Evolutionary conservation across 2,329 filamentous ascomycete species (phyloP).

Genomic region (Scytalidium lignicola): DNA sequence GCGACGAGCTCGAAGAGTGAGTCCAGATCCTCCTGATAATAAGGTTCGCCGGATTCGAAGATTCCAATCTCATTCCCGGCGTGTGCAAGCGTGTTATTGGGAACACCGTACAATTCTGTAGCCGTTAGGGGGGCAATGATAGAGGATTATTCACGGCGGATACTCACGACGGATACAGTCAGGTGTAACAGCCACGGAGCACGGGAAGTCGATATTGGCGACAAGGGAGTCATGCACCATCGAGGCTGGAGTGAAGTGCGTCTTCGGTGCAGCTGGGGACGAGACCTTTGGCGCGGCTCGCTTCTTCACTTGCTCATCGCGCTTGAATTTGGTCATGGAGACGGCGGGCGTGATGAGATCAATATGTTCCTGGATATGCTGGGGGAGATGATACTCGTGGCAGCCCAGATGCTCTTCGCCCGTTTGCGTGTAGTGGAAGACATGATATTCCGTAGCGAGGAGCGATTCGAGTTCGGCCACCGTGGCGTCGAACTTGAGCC

Average conservation of each 20-base stretch:
- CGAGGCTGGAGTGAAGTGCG: neutral
- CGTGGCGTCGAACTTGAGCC: conserved; percentile 27
- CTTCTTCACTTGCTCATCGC: conserved; percentile 4
- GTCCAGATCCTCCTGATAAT: conserved; percentile 36
- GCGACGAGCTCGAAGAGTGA: conserved; percentile 30
- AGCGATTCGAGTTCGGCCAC: conserved; percentile 24
- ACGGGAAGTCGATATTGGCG: neutral
- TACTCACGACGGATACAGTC: conserved; percentile 2
- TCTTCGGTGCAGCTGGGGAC: too few species aligned
- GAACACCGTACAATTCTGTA: conserved; percentile 33
- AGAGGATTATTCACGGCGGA: neutral
- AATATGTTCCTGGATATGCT: conserved; percentile 39
- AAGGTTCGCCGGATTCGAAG: conserved; percentile 38
- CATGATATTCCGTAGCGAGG: conserved; percentile 24
- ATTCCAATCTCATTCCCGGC: conserved; percentile 39
- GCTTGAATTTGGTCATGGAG: conserved; percentile 11
- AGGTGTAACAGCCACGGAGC: conserved; percentile 2
- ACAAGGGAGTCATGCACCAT: neutral
- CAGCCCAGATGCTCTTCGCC: conserved; percentile 25
- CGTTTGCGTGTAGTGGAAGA: conserved; percentile 42
- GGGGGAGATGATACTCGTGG: conserved; percentile 43
- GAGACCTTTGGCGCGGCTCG: too few species aligned
- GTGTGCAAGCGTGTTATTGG: conserved; percentile 34
- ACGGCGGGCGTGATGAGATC: conserved; percentile 47
- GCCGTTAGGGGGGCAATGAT: too few species aligned